Evolutionary conservation across 345 rosid genomes (phyloP).

Genomic region (Eucalyptus globulus): DNA sequence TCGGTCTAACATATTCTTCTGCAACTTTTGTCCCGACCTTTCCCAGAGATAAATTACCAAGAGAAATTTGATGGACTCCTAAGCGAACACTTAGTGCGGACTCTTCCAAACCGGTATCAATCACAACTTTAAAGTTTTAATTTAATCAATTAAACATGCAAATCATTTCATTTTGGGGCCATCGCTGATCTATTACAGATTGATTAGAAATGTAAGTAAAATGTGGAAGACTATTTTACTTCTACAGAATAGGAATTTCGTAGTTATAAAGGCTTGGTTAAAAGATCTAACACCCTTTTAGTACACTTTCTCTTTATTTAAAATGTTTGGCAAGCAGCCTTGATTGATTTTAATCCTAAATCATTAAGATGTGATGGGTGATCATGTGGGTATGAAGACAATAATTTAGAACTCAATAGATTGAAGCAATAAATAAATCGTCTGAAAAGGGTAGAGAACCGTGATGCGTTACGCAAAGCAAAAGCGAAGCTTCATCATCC

Average conservation of each 20-base stretch:
- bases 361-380: not conserved
- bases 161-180: not conserved
- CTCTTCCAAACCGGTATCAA: rapidly evolving
- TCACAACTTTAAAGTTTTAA: not conserved
- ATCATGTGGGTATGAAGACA: rapidly evolving
- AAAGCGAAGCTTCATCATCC: not conserved
- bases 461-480: not conserved
- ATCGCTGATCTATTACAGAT: not conserved
- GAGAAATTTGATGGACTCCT: not conserved
- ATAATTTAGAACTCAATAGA: not conserved
- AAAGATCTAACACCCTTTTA: not conserved
- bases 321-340: not conserved
- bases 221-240: not conserved
- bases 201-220: not conserved
- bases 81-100: not conserved
- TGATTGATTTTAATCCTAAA: too few species aligned
- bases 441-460: not conserved
- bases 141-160: not conserved
- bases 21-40: not conserved
- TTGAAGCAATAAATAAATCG: not conserved
- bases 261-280: not conserved
- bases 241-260: not conserved
- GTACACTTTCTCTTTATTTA: too few species aligned
- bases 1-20: not conserved
- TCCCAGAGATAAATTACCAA: not conserved